Evolutionary conservation across 2,329 filamentous ascomycete species (phyloP), one percentile per base, ranked within the genome.

Genomic region (Cordyceps farinosa): DNA sequence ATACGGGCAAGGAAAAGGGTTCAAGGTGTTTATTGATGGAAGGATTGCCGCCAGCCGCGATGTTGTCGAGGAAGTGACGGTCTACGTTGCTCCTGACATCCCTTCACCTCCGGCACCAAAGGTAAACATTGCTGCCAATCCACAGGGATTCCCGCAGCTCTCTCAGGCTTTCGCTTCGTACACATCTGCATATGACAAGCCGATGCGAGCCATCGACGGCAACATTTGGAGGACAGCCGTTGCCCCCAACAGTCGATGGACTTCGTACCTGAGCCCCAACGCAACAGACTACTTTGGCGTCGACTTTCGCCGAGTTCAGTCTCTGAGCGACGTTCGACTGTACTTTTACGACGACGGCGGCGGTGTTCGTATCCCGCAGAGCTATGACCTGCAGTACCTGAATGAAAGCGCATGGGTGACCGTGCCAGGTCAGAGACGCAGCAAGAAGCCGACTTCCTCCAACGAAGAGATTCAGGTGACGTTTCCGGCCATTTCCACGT

Each of bases 61-160:
- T 68, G 11, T 67, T 65, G 11, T 68, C 64, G 15, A 66, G 64
- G 10, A 51, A 64, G 51, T 66, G 63, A 64, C 65, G 47, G 44
- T 65, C 38, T 22, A 48, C 9, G 62, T 73, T 62, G 61, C 69
- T 56, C 8, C 68, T 42, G 40, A 64, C 8, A 61, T 55, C 9
- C 22, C 44, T 0, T 17, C 13, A 17, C 29, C 50, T 5, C 22
- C 44, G 1, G 9, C 27, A 27, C 2, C 32, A 5, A 48, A 38
- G 34, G 68, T 76, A n/a, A 79, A 79, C 66, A 78, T 79, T 64
- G 74, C 77, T 29, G 74, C 74, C n/a, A 79, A 79, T 59, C 74
- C 64, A 56, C 73, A 70, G 68, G 68, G 45, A 13, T 67, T 67
- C 27, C 63, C 65, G 22, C 70, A 71, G 50, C 74, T 75, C 50